Evolutionary conservation across 2,329 filamentous ascomycete species (phyloP), one percentile per base, ranked within the genome.

Genomic region (Trichoderma simmonsii): DNA sequence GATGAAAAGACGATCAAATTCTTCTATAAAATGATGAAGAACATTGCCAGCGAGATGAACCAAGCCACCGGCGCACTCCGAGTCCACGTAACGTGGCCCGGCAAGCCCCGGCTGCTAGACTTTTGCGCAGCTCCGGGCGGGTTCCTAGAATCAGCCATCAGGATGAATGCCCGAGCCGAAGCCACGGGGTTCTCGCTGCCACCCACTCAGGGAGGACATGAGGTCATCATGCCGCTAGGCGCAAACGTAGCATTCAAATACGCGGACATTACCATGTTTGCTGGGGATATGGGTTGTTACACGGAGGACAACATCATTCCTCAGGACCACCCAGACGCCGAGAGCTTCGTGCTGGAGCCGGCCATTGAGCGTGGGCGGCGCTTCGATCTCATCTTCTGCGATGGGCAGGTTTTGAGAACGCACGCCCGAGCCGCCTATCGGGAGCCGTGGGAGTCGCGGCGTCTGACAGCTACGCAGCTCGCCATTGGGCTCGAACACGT

Each of bases 91-190:
- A n/a, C 24, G 18, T 5, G 30, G 62, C 2, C 68, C 64, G 4
- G 39, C n/a, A 73, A 71, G 6, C 73, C 75, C 0, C 75, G 59
- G 11, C 80, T 89, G 24, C 82, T 90, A 1, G 87, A 90, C 73
- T 80, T 88, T 73, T 88, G 87, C 76, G 84, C 86, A 80, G 87
- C 87, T 0, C 87, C 87, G 0, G 87, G 87, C 5, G 87, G 85
- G 1, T 90, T 87, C 73, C 77, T 85, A 3, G 73, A 75, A 0
- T 78, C 77, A 9, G 81, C 81, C 0, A 73, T 87, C 30, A 43
- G 76, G 4, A 72, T 74, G 12, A 85, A 84, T 63, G 82, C 78
- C 0, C 39, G 62, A 0, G 79, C 84, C 3, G 68, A 32, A 0
- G 77, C 77, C 21, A 76, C 81, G 18, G 78, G 75, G 0, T 81